These are phyloP conservation scores for Tulasnella sp. DNA, from an alignment of 768 basidiomycete species.

Conservation along the genomic window DNA sequence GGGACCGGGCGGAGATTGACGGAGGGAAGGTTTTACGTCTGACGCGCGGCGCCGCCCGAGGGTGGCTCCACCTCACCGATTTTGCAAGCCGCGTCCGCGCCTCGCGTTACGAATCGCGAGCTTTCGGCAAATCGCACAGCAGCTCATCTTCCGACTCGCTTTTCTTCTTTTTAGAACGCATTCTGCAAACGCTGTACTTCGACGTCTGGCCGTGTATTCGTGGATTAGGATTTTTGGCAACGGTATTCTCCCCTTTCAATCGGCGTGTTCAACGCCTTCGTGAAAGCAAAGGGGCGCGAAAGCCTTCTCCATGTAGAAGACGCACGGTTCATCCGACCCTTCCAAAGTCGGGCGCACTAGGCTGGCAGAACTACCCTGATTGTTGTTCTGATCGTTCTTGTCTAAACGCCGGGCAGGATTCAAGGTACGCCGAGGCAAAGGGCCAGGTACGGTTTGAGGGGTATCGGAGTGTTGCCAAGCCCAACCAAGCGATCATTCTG, in stretches of 20 bases:
- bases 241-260: conserved; percentile 28
- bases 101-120: no score
- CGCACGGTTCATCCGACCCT: conserved; percentile 31
- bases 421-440: conserved; percentile 33
- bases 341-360: conserved; percentile 28
- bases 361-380: conserved; percentile 32
- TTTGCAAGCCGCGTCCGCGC: no score
- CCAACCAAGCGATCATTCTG: conserved; percentile 25
- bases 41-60: no score
- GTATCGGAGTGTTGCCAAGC: conserved; percentile 21
- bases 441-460: conserved; percentile 28
- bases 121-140: no score
- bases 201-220: no score
- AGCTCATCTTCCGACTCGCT: no score
- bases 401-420: conserved; percentile 33
- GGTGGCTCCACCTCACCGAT: no score
- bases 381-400: conserved; percentile 31
- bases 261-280: conserved; percentile 29
- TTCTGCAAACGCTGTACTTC: no score
- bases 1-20: no score
- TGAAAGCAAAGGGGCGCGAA: conserved; percentile 28
- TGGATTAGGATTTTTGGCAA: not conserved
- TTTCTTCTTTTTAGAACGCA: no score
- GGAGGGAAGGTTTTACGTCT: no score
- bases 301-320: conserved; percentile 32